Evolutionary conservation across 345 rosid genomes (phyloP).

Genomic region (Nephelium lappaceum): DNA sequence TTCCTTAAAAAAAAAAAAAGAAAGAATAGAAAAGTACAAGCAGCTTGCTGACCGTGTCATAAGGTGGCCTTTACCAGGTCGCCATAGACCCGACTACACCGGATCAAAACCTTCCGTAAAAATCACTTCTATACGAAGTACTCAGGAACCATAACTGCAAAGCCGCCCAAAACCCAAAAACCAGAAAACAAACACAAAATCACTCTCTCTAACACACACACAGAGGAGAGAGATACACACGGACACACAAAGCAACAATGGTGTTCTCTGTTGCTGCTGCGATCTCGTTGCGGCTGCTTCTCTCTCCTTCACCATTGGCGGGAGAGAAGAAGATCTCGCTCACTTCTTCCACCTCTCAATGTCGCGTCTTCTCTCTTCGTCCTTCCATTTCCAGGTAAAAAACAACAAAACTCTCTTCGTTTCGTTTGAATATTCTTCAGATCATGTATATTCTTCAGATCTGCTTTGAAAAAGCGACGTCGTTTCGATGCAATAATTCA

Average conservation of each 20-base stretch:
- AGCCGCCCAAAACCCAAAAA: not conserved
- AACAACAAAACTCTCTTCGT: not conserved
- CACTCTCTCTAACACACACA: too few species aligned
- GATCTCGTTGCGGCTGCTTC: not conserved
- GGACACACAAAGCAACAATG: not conserved
- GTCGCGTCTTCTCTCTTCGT: not conserved
- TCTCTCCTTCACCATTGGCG: not conserved
- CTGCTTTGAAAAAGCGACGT: too few species aligned
- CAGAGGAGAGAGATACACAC: not conserved
- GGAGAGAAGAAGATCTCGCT: not conserved
- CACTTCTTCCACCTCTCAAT: not conserved
- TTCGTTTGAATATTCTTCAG: not conserved
- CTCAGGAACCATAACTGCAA: too few species aligned
- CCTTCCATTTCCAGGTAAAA: not conserved
- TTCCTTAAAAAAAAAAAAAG: too few species aligned
- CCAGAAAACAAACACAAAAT: not conserved
- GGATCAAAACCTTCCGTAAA: too few species aligned
- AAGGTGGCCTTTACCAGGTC: too few species aligned
- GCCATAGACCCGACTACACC: too few species aligned
- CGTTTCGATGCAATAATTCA: too few species aligned
- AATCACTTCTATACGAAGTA: too few species aligned
- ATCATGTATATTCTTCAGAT: not conserved
- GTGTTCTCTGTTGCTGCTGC: not conserved
- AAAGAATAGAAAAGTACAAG: too few species aligned
- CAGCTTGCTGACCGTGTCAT: too few species aligned